A percentile compares a stretch with the other conserved stretches of the same genome.
Evolutionary conservation across 345 rosid species (phyloP).

Genomic region (Reutealis trisperma): DNA sequence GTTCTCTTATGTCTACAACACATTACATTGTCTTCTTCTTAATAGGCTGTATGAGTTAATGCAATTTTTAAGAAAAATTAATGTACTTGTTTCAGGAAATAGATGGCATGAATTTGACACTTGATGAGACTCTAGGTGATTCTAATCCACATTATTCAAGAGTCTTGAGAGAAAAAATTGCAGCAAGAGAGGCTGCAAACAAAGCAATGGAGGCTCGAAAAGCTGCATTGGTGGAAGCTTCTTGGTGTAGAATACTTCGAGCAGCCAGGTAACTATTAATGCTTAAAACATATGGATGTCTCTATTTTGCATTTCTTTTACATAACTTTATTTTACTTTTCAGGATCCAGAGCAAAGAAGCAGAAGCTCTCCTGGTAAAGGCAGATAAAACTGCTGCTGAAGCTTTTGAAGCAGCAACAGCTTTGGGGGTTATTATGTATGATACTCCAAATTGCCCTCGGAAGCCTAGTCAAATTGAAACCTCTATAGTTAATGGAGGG

Average conservation of each 20-base stretch:
- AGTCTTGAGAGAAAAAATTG: slow-evolving; percentile 89
- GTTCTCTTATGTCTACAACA: slow-evolving; percentile 31
- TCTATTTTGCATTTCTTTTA: background rate
- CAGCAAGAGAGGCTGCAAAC: slow-evolving; percentile 83
- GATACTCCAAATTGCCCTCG: slow-evolving; percentile 68
- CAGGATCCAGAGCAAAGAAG: slow-evolving; percentile 80
- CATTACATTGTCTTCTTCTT: background rate
- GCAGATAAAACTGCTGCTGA: slow-evolving; percentile 78
- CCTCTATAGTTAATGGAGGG: slow-evolving; percentile 47
- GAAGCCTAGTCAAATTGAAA: slow-evolving; percentile 52
- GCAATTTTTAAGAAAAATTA: background rate
- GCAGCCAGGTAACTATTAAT: slow-evolving; percentile 68
- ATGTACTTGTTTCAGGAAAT: slow-evolving; percentile 57
- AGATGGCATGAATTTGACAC: slow-evolving; percentile 86
- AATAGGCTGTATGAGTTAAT: background rate
- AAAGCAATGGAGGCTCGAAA: slow-evolving; percentile 86
- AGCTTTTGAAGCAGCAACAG: slow-evolving; percentile 85
- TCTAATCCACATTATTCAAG: slow-evolving; percentile 90
- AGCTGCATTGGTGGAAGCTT: slow-evolving; percentile 90
- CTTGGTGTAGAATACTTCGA: slow-evolving; percentile 87
- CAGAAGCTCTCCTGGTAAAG: slow-evolving; percentile 55
- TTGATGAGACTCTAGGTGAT: slow-evolving; percentile 84
- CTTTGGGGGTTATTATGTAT: slow-evolving; percentile 83
- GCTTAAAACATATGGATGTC: background rate
- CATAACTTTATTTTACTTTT: slow-evolving; percentile 16